Conservation (phyloP, 352 stramenopile species). For the Saprolegnia parasitica region DNA sequence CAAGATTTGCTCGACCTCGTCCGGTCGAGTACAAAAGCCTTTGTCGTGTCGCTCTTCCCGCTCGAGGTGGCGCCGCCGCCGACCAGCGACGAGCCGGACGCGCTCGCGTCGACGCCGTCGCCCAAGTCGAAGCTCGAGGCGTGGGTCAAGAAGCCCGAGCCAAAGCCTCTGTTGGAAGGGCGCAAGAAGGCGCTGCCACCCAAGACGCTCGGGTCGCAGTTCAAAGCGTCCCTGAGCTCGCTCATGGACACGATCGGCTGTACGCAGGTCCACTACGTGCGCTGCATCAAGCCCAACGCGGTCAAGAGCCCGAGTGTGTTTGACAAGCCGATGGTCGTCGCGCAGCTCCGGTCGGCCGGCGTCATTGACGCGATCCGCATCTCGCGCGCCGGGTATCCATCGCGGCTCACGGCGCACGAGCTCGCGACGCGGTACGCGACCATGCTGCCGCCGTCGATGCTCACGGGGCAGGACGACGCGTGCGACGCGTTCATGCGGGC, state of each 20-base stretch:
- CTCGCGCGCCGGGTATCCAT: conserved; percentile 85
- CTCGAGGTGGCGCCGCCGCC: neutral
- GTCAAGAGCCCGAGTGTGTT: conserved; percentile 84
- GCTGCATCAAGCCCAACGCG: conserved; percentile 86
- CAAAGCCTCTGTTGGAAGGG: neutral
- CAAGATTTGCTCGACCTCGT: conserved; percentile 92
- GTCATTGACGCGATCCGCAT: conserved; percentile 92
- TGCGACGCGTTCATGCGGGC: conserved; percentile 77
- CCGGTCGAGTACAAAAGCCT: conserved; percentile 55
- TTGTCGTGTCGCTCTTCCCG: conserved; percentile 74
- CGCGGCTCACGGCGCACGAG: conserved; percentile 85
- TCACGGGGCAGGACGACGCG: conserved; percentile 47
- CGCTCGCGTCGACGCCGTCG: neutral
- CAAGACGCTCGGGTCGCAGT: conserved; percentile 80
- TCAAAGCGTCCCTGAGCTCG: conserved; percentile 74
- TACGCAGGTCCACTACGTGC: conserved; percentile 85
- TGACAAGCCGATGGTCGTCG: conserved; percentile 87
- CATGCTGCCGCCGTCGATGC: conserved; percentile 87
- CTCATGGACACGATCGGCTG: conserved; percentile 84
- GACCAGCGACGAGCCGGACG: conserved; percentile 27
- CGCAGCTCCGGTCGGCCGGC: conserved; percentile 87
- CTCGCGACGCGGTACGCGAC: conserved; percentile 79
- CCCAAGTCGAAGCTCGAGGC: conserved; percentile 1
- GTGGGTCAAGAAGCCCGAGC: conserved; percentile 17
- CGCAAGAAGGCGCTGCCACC: conserved; percentile 24